Base-by-base conservation (phyloP, 331 rosid species). In the Rosa hybrid region DNA sequence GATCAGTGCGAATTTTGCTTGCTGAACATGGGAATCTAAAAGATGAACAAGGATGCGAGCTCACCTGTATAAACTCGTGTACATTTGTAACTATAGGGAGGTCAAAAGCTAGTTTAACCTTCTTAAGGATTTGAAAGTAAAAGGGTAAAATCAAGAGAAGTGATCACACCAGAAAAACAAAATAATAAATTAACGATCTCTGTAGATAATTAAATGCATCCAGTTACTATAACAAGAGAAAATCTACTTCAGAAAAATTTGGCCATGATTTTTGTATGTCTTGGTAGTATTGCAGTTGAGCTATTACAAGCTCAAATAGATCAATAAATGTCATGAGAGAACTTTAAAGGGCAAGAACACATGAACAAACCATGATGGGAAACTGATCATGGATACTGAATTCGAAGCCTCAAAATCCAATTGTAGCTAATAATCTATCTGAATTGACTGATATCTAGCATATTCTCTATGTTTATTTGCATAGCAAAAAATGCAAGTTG, bases 11-110 rank as follows among this genome's bases (percentile, higher is more conserved):
- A 39, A 57, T 50, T 71, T 69, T 57, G 51, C 16, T 72, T 11
- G 12, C 56, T 13, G 8, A 63, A 63, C 45, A 17, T 44, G 56
- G 30, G 69, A 76, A 46, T 34, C 8, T 20, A 76, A 63, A 12
- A 48, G 39, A 48, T 48, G 20, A 20, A 76, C 45, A 45, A 76
- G 1, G 42, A 57, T 62, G 68, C 71, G 63, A 81, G 71, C 86
- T 81, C 88, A 93, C 99, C 95, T 93, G 98, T 72, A 50, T 72
- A 42, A 85, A 34, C 88, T 95, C 98, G 3, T 93, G 98, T 71
- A 95, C 99, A 84, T 95, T 97, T 75, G 98, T 95, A 88, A 93
- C 90, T 49, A 95, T 78, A 65, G 97, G 99, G 77, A 95, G 50
- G 90, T 91, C 97, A 46, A 90, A 95, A 7, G 97, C 93, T 80